A percentile compares a stretch with the other conserved stretches of the same genome.
Evolutionary conservation across 441 rosid species (phyloP).

Genomic region (Macaranga tanarius): DNA sequence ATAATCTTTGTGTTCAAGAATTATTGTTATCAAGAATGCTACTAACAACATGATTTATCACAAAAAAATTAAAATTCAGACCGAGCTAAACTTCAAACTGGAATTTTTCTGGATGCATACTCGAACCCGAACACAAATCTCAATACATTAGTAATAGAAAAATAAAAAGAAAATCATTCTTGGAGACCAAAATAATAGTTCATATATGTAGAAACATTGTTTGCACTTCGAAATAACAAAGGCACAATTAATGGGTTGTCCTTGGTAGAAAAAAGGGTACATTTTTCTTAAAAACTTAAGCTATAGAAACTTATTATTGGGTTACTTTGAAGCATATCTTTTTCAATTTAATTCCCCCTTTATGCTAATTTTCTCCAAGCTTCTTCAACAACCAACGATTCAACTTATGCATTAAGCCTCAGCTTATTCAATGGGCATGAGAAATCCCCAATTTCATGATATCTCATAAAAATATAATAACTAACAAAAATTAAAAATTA

Average conservation of each 20-base stretch:
- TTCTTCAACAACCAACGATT: background rate
- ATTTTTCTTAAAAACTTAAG: background rate
- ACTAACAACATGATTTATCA: background rate
- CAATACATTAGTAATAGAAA: background rate
- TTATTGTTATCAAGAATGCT: background rate
- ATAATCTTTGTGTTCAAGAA: background rate
- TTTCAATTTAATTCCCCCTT: background rate
- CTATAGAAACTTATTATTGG: background rate
- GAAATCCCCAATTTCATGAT: background rate
- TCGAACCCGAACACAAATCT: no score
- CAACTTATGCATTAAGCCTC: background rate
- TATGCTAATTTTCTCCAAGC: background rate
- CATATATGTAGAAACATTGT: background rate
- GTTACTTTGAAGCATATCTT: background rate
- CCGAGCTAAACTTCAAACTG: no score
- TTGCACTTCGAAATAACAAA: background rate
- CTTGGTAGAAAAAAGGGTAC: background rate
- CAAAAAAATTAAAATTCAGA: no score
- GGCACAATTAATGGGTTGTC: background rate
- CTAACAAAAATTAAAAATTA: no score
- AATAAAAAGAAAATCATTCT: background rate
- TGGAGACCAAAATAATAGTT: background rate
- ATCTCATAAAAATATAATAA: background rate
- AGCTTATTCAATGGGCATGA: background rate
- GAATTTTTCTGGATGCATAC: no score